A percentile compares a stretch with the other conserved stretches of the same genome.
phyloP scores from a whole-genome alignment of 2,329 filamentous ascomycete genomes.

The Calonectria leucothoes region DNA sequence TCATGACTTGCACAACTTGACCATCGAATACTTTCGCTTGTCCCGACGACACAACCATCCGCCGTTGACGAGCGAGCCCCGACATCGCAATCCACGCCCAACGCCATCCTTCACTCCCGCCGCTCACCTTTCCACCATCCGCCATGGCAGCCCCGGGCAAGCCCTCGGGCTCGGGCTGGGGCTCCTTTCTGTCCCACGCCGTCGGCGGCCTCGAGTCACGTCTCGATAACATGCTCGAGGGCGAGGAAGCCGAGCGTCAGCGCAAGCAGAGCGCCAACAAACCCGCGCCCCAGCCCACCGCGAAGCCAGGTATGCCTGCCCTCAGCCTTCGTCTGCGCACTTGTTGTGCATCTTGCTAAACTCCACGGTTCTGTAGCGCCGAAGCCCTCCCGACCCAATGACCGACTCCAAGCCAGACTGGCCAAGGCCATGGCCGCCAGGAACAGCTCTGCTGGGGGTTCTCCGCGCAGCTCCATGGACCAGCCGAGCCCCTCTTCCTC shows the following conservation, averaged over 20 bases:
- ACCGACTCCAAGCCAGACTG: constrained; percentile 88
- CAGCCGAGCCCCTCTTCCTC: constrained; percentile 41
- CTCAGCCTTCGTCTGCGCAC: neutral
- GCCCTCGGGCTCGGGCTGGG: constrained; percentile 72
- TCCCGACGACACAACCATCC: neutral
- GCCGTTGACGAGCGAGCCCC: neutral
- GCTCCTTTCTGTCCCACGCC: constrained; percentile 85
- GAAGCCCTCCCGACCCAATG: constrained; percentile 75
- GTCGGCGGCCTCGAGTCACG: constrained; percentile 94
- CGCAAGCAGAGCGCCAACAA: constrained; percentile 11
- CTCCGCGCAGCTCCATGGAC: constrained; percentile 53
- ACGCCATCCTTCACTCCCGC: neutral
- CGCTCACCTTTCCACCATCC: constrained; percentile 1
- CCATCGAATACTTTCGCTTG: neutral
- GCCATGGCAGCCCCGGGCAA: constrained; percentile 63
- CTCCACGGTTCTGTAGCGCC: constrained; percentile 49
- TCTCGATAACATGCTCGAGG: constrained; percentile 91
- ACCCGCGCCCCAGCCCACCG: constrained; percentile 9
- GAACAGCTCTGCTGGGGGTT: constrained; percentile 48
- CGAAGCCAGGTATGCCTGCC: constrained; percentile 34
- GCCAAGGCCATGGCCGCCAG: constrained; percentile 88
- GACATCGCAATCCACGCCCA: neutral
- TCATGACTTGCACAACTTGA: constrained; percentile 2
- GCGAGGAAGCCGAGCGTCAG: constrained; percentile 59
- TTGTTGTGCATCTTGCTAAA: constrained; percentile 1